A percentile compares a stretch with the other conserved stretches of the same genome.
These are phyloP conservation scores for Fragaria iinumae DNA, from an alignment of 306 rosid species.

Conservation along the genomic window DNA sequence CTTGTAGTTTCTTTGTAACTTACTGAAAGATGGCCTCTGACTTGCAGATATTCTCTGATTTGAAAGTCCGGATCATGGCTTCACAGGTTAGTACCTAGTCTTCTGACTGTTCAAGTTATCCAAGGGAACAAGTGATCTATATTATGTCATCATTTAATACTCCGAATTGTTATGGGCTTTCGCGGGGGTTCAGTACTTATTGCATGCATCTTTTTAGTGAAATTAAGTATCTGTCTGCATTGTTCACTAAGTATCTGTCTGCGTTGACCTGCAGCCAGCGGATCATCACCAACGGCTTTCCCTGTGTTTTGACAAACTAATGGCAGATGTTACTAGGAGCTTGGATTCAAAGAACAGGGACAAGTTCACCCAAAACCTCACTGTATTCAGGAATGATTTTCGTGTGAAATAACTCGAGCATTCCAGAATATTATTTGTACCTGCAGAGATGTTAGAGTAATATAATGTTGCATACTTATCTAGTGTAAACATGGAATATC, in stretches of 20 bases:
- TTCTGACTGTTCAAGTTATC: not conserved
- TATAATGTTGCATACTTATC: not conserved
- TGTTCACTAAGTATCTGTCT: not conserved
- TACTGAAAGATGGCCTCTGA: constrained; percentile 8
- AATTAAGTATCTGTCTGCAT: not conserved
- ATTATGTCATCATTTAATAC: not conserved
- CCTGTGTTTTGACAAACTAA: constrained; percentile 55
- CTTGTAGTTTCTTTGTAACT: not conserved
- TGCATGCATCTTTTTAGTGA: not conserved
- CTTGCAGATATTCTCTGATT: constrained; percentile 55
- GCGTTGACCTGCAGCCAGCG: constrained; percentile 38
- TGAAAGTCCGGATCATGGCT: constrained; percentile 52
- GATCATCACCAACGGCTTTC: constrained; percentile 60
- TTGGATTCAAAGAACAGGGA: constrained; percentile 63
- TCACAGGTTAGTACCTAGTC: constrained; percentile 47
- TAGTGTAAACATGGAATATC: not conserved
- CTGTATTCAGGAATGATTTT: constrained; percentile 55
- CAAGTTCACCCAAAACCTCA: constrained; percentile 60
- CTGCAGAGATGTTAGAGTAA: constrained; percentile 6
- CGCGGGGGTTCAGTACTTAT: not conserved
- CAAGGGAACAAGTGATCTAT: not conserved
- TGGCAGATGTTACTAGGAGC: constrained; percentile 60
- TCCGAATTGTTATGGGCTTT: not conserved
- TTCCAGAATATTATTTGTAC: constrained; percentile 1
- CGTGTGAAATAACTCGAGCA: constrained; percentile 39